phyloP scores from a whole-genome alignment of 805 yeast species.

The Cyberlindnera maritima region DNA sequence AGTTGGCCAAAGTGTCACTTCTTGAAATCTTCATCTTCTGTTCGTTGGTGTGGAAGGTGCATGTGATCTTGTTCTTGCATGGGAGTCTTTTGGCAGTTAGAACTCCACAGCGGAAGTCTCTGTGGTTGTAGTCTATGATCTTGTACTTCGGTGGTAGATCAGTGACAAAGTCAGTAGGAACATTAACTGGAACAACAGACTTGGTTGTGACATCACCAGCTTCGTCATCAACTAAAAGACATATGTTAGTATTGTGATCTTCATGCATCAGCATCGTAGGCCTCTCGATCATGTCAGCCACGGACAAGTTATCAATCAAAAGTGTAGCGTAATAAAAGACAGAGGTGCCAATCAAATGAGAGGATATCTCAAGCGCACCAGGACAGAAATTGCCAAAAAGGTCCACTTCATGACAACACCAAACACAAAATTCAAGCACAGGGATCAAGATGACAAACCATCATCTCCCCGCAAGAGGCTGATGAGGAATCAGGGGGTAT shows the following conservation, averaged over 20 bases:
- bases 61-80: conserved; percentile 20
- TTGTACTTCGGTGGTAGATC: neutral
- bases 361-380: too few species aligned
- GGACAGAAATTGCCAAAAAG: too few species aligned
- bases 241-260: neutral
- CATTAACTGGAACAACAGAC: too few species aligned
- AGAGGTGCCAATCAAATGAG: neutral
- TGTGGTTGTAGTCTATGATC: conserved; percentile 18
- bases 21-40: conserved; percentile 17
- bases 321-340: neutral
- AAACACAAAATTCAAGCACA: too few species aligned
- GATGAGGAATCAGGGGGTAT: neutral
- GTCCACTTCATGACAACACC: too few species aligned
- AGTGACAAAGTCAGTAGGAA: neutral
- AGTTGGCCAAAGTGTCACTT: conserved; percentile 10
- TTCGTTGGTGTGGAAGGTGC: conserved; percentile 12
- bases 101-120: conserved; percentile 24
- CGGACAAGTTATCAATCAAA: neutral
- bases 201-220: neutral
- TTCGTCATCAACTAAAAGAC: neutral
- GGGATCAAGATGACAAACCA: neutral
- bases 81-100: conserved; percentile 5
- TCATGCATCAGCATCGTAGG: neutral
- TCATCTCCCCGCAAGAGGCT: neutral
- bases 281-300: neutral